Evolutionary conservation across 192 early-diverging fungal genomes (phyloP).

Genomic region (Rhizophagus sp.): DNA sequence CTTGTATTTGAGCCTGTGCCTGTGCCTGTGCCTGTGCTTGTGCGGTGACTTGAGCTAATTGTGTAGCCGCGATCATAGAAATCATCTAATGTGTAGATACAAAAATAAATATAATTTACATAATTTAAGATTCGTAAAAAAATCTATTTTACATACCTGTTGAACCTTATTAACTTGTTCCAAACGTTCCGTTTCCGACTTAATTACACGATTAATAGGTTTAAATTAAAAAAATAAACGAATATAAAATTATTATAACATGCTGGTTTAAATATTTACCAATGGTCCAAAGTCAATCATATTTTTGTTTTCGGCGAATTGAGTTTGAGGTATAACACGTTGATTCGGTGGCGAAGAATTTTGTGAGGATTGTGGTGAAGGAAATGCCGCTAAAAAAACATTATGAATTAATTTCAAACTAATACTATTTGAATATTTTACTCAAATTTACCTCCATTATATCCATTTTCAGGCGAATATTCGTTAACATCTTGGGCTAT

Average conservation of each 20-base stretch:
- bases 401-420: background rate
- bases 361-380: constrained; percentile 6
- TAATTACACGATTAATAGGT: background rate
- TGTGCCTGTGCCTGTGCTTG: background rate
- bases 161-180: constrained; percentile 11
- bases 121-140: background rate
- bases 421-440: background rate
- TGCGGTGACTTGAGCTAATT: background rate
- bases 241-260: background rate
- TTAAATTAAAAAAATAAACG: background rate
- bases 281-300: background rate
- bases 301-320: background rate
- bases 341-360: constrained; percentile 5
- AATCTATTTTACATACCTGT: background rate
- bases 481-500: background rate
- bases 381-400: background rate
- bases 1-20: background rate
- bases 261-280: background rate
- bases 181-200: constrained; percentile 10
- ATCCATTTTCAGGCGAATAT: background rate
- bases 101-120: background rate
- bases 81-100: background rate
- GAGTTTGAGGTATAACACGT: background rate
- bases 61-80: background rate
- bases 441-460: background rate